Evolutionary conservation across 306 rosid genomes (phyloP).

Genomic region (Vicia faba): DNA sequence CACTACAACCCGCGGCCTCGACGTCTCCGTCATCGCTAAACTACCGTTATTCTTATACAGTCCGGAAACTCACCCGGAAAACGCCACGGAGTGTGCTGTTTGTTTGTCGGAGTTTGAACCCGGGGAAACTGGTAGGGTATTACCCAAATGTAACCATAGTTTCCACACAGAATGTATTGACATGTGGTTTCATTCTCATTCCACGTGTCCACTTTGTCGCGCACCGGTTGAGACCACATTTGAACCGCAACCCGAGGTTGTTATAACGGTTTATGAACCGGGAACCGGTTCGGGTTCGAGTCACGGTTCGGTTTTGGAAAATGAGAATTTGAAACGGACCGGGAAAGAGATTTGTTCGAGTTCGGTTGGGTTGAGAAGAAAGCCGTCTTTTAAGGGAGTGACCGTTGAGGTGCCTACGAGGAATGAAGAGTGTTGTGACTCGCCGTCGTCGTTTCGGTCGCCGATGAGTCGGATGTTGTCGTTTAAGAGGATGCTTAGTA

Average conservation of each 20-base stretch:
- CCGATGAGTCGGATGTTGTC: slow-evolving; percentile 84
- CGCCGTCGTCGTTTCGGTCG: slow-evolving; percentile 58
- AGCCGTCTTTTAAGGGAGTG: slow-evolving; percentile 48
- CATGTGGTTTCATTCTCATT: slow-evolving; percentile 89
- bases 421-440: slow-evolving; percentile 41
- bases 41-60: slow-evolving; percentile 62
- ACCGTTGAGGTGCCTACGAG: slow-evolving; percentile 65
- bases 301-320: slow-evolving; percentile 25
- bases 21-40: slow-evolving; percentile 49
- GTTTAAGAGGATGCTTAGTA: slow-evolving; percentile 65
- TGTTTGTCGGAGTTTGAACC: slow-evolving; percentile 79
- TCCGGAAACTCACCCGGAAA: slow-evolving; percentile 40
- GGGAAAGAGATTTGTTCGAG: slow-evolving; percentile 30
- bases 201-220: slow-evolving; percentile 83
- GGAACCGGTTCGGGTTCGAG: slow-evolving; percentile 36
- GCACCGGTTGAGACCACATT: slow-evolving; percentile 55
- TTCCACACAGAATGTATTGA: slow-evolving; percentile 84
- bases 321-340: slow-evolving; percentile 12
- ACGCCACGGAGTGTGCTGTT: slow-evolving; percentile 67
- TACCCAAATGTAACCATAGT: slow-evolving; percentile 69
- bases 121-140: slow-evolving; percentile 66
- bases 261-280: slow-evolving; percentile 34
- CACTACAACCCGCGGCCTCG: slow-evolving; percentile 55
- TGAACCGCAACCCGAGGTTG: slow-evolving; percentile 33
- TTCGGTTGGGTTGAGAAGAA: slow-evolving; percentile 49